These are phyloP conservation scores for Wickerhamomyces subpelliculosus DNA, from an alignment of 805 yeast genomes.

Conservation along the genomic window DNA sequence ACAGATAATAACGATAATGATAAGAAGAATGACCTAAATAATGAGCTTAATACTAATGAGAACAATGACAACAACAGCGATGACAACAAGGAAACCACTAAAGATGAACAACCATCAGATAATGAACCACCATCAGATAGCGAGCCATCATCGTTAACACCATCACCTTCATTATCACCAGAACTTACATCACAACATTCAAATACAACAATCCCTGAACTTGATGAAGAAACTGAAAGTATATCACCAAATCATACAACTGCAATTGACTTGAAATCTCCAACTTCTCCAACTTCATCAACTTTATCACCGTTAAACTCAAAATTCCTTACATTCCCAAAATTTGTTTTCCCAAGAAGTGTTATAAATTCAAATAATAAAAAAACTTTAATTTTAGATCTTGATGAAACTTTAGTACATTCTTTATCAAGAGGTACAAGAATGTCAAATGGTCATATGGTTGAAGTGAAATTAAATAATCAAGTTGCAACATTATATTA, in stretches of 20 bases:
- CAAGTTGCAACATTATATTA: constrained; percentile 76
- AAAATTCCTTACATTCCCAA: constrained; percentile 25
- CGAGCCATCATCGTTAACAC: neutral
- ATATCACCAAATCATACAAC: constrained; percentile 4
- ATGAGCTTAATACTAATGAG: constrained; percentile 2
- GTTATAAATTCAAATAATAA: constrained; percentile 32
- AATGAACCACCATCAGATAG: neutral
- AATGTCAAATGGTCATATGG: constrained; percentile 51
- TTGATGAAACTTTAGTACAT: constrained; percentile 64
- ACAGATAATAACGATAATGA: neutral
- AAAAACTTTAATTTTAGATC: constrained; percentile 77
- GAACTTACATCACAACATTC: neutral
- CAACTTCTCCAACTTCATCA: constrained; percentile 17
- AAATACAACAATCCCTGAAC: constrained; percentile 13
- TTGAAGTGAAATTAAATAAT: constrained; percentile 69
- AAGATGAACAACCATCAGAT: neutral
- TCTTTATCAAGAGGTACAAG: constrained; percentile 62
- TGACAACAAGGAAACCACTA: neutral
- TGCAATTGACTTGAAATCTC: constrained; percentile 15
- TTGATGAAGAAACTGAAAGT: constrained; percentile 16
- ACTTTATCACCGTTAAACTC: constrained; percentile 8
- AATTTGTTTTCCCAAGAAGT: constrained; percentile 35
- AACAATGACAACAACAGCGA: too few species aligned
- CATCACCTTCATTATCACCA: neutral
- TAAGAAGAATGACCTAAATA: neutral